These are phyloP conservation scores for Pichia gijzeniarum DNA, from an alignment of 805 yeast species.

Conservation along the genomic window DNA sequence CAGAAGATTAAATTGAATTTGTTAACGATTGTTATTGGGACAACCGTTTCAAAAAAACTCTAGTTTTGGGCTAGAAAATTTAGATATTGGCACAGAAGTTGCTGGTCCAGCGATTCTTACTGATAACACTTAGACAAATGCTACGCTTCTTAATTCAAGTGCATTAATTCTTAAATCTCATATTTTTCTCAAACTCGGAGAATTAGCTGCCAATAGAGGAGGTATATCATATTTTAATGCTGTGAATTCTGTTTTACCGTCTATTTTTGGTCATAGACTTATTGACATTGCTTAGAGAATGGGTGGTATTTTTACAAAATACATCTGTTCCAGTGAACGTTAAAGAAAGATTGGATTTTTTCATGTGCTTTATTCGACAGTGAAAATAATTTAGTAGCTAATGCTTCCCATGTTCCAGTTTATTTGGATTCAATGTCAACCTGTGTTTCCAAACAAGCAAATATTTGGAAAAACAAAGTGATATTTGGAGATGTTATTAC, in stretches of 20 bases:
- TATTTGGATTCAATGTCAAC: constrained; percentile 85
- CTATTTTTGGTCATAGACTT: constrained; percentile 76
- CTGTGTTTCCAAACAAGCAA: constrained; percentile 60
- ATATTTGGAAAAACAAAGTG: constrained; percentile 55
- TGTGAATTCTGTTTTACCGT: constrained; percentile 63
- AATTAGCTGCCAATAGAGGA: constrained; percentile 11
- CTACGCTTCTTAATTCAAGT: constrained; percentile 53
- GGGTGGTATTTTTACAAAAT: constrained; percentile 73
- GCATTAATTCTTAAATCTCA: constrained; percentile 56
- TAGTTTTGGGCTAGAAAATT: constrained; percentile 46
- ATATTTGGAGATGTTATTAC: constrained; percentile 69
- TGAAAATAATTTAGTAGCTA: constrained; percentile 74
- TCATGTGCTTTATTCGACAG: constrained; percentile 78
- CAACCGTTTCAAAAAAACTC: constrained; percentile 39
- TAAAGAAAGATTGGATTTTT: constrained; percentile 75
- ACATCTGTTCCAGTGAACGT: constrained; percentile 79
- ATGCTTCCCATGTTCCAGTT: constrained; percentile 85
- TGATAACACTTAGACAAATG: constrained; percentile 75
- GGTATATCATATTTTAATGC: constrained; percentile 1
- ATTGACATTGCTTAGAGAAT: constrained; percentile 89
- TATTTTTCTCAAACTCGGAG: constrained; percentile 28
- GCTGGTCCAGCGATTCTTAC: constrained; percentile 72
- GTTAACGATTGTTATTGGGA: constrained; percentile 52
- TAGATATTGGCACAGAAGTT: constrained; percentile 46
- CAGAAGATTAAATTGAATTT: constrained; percentile 27